Evolutionary conservation across 257 asterid species (phyloP).

Genomic region (Capsicum baccatum): DNA sequence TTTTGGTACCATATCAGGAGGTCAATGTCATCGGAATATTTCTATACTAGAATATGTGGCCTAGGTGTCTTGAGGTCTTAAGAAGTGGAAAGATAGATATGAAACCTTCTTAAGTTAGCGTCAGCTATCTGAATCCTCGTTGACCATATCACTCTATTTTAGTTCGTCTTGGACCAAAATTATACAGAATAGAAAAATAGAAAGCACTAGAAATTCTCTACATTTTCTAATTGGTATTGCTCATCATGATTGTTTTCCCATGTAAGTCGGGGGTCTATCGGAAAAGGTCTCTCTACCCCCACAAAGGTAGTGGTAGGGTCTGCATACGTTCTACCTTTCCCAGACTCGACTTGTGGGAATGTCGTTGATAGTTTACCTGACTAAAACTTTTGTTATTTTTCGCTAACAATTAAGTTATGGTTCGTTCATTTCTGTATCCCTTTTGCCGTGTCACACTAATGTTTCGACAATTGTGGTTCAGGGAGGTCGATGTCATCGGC

Average conservation of each 20-base stretch:
- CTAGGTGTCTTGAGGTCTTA: conserved; percentile 73
- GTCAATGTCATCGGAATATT: conserved; percentile 75
- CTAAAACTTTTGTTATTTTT: not conserved
- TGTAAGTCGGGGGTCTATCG: not conserved
- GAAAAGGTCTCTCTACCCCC: not conserved
- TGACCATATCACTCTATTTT: not conserved
- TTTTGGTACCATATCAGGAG: conserved; percentile 23
- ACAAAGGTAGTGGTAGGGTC: not conserved
- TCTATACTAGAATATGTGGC: conserved; percentile 86
- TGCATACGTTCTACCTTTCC: not conserved
- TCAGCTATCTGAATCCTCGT: not conserved
- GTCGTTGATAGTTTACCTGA: not conserved
- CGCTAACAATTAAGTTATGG: not conserved
- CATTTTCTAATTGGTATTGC: not conserved
- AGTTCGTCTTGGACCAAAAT: not conserved
- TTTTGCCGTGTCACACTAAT: not conserved
- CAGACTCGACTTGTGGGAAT: not conserved
- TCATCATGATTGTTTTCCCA: not conserved
- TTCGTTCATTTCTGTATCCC: not conserved
- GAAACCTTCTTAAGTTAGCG: conserved; percentile 49
- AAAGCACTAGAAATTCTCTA: not conserved
- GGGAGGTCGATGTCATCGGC: conserved; percentile 94
- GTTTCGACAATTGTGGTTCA: conserved; percentile 4
- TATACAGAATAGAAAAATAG: not conserved
- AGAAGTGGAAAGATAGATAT: conserved; percentile 80